Evolutionary conservation across 2,329 filamentous ascomycete genomes (phyloP).

Genomic region (Diaporthe batatas): DNA sequence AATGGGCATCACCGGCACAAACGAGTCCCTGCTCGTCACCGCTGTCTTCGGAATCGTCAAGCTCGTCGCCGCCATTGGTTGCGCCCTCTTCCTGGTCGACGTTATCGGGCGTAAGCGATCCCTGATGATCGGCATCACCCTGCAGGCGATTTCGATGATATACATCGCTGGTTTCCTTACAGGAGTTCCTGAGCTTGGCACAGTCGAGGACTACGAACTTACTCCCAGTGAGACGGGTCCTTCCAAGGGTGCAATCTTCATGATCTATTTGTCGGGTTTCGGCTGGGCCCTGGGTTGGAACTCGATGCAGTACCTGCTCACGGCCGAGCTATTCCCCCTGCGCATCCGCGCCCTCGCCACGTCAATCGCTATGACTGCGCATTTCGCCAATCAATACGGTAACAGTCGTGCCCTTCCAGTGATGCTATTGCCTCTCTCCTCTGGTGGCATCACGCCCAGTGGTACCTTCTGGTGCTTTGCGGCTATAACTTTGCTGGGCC

Average conservation of each 20-base stretch:
- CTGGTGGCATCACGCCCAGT: slow-evolving; percentile 66
- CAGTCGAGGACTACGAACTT: slow-evolving; percentile 62
- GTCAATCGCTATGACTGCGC: slow-evolving; percentile 80
- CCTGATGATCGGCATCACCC: slow-evolving; percentile 69
- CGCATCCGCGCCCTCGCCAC: slow-evolving; percentile 79
- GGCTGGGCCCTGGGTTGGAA: slow-evolving; percentile 83
- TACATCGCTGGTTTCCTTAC: slow-evolving; percentile 74
- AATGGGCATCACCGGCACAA: slow-evolving; percentile 76
- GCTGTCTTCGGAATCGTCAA: slow-evolving; percentile 84
- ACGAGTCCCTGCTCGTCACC: slow-evolving; percentile 79
- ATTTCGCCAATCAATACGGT: slow-evolving; percentile 84
- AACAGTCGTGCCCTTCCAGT: slow-evolving; percentile 81
- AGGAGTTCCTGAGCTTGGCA: slow-evolving; percentile 70
- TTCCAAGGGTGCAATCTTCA: slow-evolving; percentile 76
- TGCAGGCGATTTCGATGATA: slow-evolving; percentile 72
- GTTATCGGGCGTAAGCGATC: slow-evolving; percentile 81
- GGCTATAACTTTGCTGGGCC: slow-evolving; percentile 75
- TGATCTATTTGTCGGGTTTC: slow-evolving; percentile 78
- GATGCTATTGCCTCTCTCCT: slow-evolving; percentile 70
- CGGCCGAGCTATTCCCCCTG: slow-evolving; percentile 82
- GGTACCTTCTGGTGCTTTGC: slow-evolving; percentile 86
- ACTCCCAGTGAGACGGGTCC: slow-evolving; percentile 64
- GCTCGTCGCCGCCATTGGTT: slow-evolving; percentile 74
- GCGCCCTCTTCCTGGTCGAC: slow-evolving; percentile 84
- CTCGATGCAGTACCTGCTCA: slow-evolving; percentile 82